phyloP scores from a whole-genome alignment of 257 asterid species.

The Linderniella brevidens region DNA sequence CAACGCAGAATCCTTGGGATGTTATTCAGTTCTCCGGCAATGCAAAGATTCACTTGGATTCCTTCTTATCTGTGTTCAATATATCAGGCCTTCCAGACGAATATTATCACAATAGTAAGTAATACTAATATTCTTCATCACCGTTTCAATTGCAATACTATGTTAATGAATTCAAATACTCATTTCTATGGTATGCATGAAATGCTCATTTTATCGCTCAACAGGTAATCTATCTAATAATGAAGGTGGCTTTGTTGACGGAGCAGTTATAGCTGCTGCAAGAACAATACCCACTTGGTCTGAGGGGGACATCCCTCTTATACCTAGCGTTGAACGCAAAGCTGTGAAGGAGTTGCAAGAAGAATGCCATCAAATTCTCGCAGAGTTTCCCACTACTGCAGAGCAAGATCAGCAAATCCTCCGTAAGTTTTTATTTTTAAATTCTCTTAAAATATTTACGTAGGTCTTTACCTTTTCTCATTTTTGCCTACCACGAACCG shows the following conservation, averaged over 20 bases:
- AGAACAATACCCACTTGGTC: slow-evolving; percentile 94
- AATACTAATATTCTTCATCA: not conserved
- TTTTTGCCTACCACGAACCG: not conserved
- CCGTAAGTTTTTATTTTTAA: slow-evolving; percentile 25
- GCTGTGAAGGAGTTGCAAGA: slow-evolving; percentile 84
- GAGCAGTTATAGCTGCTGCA: slow-evolving; percentile 92
- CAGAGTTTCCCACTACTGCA: slow-evolving; percentile 50
- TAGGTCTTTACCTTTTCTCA: not conserved
- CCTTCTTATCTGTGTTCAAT: slow-evolving; percentile 83
- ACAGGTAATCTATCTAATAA: slow-evolving; percentile 58
- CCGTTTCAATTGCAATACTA: not conserved
- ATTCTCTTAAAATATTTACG: not conserved
- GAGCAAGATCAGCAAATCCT: slow-evolving; percentile 60
- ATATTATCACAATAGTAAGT: slow-evolving; percentile 70
- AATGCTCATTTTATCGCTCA: slow-evolving; percentile 7
- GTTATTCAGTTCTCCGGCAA: slow-evolving; percentile 68
- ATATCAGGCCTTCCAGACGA: slow-evolving; percentile 83
- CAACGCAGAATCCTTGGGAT: slow-evolving; percentile 95
- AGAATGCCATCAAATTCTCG: slow-evolving; percentile 83
- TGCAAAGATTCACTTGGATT: slow-evolving; percentile 61
- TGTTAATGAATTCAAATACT: not conserved
- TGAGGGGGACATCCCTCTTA: slow-evolving; percentile 71
- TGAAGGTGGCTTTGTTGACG: slow-evolving; percentile 59
- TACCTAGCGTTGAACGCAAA: slow-evolving; percentile 75
- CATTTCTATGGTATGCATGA: not conserved